Percentiles rank a stretch among this genome's conserved stretches.
phyloP scores from a whole-genome alignment of 805 yeast species.

The Saturnispora saitoi region DNA sequence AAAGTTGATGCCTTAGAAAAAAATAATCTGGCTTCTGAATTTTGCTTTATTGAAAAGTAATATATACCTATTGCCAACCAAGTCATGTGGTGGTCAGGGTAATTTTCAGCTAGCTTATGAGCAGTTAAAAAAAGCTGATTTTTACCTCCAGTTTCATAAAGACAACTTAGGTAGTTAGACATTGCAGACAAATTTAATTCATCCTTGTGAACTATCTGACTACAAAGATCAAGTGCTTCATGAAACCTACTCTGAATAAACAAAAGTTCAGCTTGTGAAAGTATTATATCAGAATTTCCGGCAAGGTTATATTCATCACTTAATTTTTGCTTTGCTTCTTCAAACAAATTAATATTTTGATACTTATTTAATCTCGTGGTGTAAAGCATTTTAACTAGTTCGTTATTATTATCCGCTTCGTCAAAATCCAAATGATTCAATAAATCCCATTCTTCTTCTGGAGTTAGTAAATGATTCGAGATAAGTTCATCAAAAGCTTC shows the following conservation, averaged over 20 bases:
- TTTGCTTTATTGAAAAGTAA: slow-evolving; percentile 64
- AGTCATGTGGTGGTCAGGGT: slow-evolving; percentile 73
- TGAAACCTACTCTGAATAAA: slow-evolving; percentile 73
- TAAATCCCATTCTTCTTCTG: slow-evolving; percentile 82
- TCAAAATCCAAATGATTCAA: slow-evolving; percentile 56
- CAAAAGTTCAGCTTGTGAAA: slow-evolving; percentile 59
- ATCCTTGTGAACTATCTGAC: slow-evolving; percentile 48
- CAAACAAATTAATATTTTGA: slow-evolving; percentile 45
- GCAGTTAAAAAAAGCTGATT: slow-evolving; percentile 74
- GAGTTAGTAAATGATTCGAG: slow-evolving; percentile 64
- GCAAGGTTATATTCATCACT: slow-evolving; percentile 64
- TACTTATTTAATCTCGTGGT: slow-evolving; percentile 70
- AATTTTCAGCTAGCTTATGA: slow-evolving; percentile 76
- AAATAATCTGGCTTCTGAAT: slow-evolving; percentile 75
- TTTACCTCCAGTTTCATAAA: slow-evolving; percentile 76
- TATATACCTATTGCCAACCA: slow-evolving; percentile 93
- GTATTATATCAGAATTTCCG: slow-evolving; percentile 59
- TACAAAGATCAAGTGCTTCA: slow-evolving; percentile 69
- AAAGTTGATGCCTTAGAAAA: slow-evolving; percentile 84
- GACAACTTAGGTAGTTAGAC: slow-evolving; percentile 74
- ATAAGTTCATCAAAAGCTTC: slow-evolving; percentile 85
- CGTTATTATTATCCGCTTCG: slow-evolving; percentile 71
- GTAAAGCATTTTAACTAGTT: slow-evolving; percentile 68
- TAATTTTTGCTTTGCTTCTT: slow-evolving; percentile 58
- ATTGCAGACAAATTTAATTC: slow-evolving; percentile 61